These are phyloP conservation scores for Cinnamomum chago DNA, from an alignment of 164 flowering plant species.

Conservation along the genomic window DNA sequence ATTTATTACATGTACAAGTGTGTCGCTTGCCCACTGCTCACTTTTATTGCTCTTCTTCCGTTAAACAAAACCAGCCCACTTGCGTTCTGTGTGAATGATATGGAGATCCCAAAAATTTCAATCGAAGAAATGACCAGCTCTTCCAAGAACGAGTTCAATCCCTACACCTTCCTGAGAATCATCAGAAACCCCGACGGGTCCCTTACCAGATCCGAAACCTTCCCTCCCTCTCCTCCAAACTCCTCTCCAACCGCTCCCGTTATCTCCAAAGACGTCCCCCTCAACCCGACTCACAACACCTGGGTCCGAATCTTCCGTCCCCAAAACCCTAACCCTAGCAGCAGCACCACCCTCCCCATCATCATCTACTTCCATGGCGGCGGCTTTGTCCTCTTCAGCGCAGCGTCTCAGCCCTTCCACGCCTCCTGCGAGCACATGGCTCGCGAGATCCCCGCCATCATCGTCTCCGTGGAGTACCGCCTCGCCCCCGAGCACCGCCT, in stretches of 20 bases:
- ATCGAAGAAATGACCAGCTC: no score
- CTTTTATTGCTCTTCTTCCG: no score
- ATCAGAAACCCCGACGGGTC: slow-evolving; percentile 1
- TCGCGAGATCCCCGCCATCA: slow-evolving; percentile 20
- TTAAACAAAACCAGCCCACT: no score
- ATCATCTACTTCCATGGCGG: slow-evolving; percentile 56
- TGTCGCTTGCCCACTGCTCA: not conserved
- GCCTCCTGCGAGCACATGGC: slow-evolving; percentile 22
- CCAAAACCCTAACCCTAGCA: not conserved
- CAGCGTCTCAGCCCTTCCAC: slow-evolving; percentile 27
- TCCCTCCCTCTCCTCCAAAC: not conserved
- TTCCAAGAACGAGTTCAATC: not conserved
- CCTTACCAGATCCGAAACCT: not conserved
- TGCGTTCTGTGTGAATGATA: no score
- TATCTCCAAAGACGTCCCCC: slow-evolving; percentile 6
- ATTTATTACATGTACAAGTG: no score
- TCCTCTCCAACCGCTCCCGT: not conserved
- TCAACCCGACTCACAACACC: not conserved
- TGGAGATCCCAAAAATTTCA: no score
- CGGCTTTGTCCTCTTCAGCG: slow-evolving; percentile 43
- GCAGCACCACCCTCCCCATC: slow-evolving; percentile 23
- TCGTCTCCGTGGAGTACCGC: slow-evolving; percentile 50
- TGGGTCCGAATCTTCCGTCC: slow-evolving; percentile 10
- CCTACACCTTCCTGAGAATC: slow-evolving; percentile 1
- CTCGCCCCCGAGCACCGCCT: slow-evolving; percentile 51